Evolutionary conservation across 352 stramenopile genomes (phyloP).

Genomic region (Pythium monospermum): DNA sequence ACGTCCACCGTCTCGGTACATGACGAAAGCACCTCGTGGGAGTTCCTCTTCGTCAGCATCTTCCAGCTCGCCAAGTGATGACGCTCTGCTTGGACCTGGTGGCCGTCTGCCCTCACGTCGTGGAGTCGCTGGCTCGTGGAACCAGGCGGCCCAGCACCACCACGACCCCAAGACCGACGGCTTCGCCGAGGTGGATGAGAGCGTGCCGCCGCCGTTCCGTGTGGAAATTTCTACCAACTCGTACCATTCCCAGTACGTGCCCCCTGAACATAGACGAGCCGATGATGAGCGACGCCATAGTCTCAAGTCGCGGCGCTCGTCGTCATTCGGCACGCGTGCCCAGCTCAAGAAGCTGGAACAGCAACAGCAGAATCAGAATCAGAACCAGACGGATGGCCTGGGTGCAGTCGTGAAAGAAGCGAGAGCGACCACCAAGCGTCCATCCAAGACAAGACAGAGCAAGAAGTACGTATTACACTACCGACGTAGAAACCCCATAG

Average conservation of each 20-base stretch:
- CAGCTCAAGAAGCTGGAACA: constrained; percentile 23
- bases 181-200: constrained; percentile 78
- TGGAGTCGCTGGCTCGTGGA: constrained; percentile 38
- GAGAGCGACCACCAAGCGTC: background rate
- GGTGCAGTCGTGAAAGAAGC: background rate
- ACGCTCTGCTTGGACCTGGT: background rate
- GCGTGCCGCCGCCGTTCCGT: constrained; percentile 67
- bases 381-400: too few species aligned
- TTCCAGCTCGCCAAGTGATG: constrained; percentile 20
- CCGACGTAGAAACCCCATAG: too few species aligned
- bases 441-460: background rate
- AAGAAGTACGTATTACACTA: constrained; percentile 4
- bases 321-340: constrained; percentile 43
- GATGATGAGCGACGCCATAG: constrained; percentile 17
- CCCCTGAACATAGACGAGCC: constrained; percentile 1
- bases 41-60: constrained; percentile 8
- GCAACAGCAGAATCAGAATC: constrained; percentile 1
- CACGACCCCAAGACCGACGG: constrained; percentile 77
- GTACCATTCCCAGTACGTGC: constrained; percentile 14
- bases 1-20: constrained; percentile 68
- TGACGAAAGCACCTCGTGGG: constrained; percentile 38
- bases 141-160: constrained; percentile 33
- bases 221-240: constrained; percentile 73
- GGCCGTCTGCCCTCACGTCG: constrained; percentile 31
- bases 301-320: constrained; percentile 26